Conservation (phyloP, 2,329 filamentous ascomycete species). For the Pseudopyricularia cyperi region DNA sequence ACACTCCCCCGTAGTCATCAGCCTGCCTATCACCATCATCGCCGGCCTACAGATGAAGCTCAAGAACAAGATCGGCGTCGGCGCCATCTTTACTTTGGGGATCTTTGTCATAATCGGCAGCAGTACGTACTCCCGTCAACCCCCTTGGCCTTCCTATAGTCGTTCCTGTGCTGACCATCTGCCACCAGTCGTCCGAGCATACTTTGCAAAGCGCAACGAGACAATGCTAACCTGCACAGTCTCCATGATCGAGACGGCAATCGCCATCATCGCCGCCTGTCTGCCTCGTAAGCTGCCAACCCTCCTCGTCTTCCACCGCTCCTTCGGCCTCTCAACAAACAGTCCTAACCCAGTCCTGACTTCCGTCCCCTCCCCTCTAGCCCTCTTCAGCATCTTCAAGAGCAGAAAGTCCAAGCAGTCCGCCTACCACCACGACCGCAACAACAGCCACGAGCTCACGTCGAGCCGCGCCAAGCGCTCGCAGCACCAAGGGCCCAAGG, state of each 20-base stretch:
- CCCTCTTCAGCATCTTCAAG: neutral
- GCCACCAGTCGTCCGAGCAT: slow-evolving; percentile 10
- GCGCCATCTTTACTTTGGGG: neutral
- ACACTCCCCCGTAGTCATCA: neutral
- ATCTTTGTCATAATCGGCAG: neutral
- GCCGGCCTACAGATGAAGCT: neutral
- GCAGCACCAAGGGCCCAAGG: neutral
- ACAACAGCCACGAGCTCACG: neutral
- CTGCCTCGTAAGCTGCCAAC: neutral
- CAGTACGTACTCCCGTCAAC: neutral
- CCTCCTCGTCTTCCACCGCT: neutral
- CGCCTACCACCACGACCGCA: neutral
- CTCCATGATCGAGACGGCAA: neutral
- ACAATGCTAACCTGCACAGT: neutral
- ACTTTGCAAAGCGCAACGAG: slow-evolving; percentile 25
- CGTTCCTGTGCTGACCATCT: neutral
- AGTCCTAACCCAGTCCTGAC: too few relatives aligned
- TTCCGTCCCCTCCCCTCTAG: neutral
- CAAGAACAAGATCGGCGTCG: neutral
- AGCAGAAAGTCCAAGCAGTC: neutral
- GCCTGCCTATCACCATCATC: neutral
- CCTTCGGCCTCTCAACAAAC: too few relatives aligned
- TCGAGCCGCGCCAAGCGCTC: neutral
- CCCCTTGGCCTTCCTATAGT: neutral
- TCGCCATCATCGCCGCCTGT: neutral